These are phyloP conservation scores for Luvunga scandens DNA, from an alignment of 345 rosid species.

Conservation along the genomic window DNA sequence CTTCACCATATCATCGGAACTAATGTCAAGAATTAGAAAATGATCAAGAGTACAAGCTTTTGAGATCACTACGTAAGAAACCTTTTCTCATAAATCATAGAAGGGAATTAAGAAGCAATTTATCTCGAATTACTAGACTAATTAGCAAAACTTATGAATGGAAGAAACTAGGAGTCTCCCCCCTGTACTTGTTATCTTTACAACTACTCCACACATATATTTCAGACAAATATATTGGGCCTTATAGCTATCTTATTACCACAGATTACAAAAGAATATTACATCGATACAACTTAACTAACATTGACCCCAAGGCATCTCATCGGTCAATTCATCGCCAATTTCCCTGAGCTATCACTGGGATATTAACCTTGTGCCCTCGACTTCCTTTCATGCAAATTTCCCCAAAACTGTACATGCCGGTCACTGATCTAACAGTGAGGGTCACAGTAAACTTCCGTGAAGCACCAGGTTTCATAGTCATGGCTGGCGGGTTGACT, in stretches of 20 bases:
- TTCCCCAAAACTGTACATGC: constrained; percentile 82
- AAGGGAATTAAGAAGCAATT: constrained; percentile 5
- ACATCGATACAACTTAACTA: constrained; percentile 29
- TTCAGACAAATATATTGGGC: constrained; percentile 32
- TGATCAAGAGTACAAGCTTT: neutral
- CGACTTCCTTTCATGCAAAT: constrained; percentile 86
- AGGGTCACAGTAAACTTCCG: constrained; percentile 64
- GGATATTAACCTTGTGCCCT: constrained; percentile 85
- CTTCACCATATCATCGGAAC: neutral
- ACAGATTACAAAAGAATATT: constrained; percentile 60
- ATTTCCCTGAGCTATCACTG: constrained; percentile 83
- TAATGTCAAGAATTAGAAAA: no score
- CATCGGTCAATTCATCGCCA: constrained; percentile 37
- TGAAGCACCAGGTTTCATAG: constrained; percentile 64
- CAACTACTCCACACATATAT: constrained; percentile 35
- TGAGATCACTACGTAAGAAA: neutral
- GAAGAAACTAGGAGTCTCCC: constrained; percentile 37
- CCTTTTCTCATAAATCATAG: neutral
- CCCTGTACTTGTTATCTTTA: constrained; percentile 30
- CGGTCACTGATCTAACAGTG: constrained; percentile 59
- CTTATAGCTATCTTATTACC: constrained; percentile 41
- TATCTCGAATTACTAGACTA: constrained; percentile 17
- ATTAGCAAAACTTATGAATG: constrained; percentile 37
- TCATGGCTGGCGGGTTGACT: constrained; percentile 84
- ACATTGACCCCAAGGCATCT: constrained; percentile 11